phyloP scores from a whole-genome alignment of 495 filamentous ascomycete species.

The Aspergillus sclerotioniger region DNA sequence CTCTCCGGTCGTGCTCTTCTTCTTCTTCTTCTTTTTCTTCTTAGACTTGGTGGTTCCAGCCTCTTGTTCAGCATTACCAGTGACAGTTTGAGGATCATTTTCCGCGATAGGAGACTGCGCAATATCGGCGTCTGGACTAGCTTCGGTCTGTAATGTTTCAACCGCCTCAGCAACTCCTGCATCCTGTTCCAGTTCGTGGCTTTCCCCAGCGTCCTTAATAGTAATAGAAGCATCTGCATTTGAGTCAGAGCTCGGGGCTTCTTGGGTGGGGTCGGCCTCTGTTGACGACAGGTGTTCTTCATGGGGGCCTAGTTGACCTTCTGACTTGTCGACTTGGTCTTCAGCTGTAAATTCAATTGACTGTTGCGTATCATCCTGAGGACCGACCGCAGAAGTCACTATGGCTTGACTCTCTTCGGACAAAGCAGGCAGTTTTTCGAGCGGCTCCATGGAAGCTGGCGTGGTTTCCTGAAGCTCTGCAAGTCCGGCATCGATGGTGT shows the following conservation, averaged over 20 bases:
- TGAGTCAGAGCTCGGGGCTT: background rate
- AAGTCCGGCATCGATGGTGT: background rate
- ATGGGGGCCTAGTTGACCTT: background rate
- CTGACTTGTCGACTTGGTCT: background rate
- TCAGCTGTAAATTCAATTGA: background rate
- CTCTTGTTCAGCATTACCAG: slow-evolving; percentile 16
- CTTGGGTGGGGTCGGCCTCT: background rate
- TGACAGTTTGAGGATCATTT: slow-evolving; percentile 9
- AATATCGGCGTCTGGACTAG: background rate
- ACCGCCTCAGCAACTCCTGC: slow-evolving; percentile 1
- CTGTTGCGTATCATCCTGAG: background rate
- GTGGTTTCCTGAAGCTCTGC: background rate
- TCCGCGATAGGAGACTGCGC: slow-evolving; percentile 7
- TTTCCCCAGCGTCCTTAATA: background rate
- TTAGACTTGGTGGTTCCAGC: slow-evolving; percentile 30
- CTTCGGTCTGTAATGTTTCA: background rate
- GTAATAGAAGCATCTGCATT: background rate
- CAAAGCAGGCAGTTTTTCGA: background rate
- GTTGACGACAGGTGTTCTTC: background rate
- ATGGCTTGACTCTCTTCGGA: background rate
- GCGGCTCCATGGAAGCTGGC: background rate
- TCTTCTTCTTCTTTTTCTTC: slow-evolving; percentile 41
- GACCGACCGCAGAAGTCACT: background rate
- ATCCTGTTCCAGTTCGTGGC: background rate
- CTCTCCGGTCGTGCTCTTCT: slow-evolving; percentile 39